Conservation (phyloP, 2,329 filamentous ascomycete genomes). For the Fusarium heterosporum region DNA sequence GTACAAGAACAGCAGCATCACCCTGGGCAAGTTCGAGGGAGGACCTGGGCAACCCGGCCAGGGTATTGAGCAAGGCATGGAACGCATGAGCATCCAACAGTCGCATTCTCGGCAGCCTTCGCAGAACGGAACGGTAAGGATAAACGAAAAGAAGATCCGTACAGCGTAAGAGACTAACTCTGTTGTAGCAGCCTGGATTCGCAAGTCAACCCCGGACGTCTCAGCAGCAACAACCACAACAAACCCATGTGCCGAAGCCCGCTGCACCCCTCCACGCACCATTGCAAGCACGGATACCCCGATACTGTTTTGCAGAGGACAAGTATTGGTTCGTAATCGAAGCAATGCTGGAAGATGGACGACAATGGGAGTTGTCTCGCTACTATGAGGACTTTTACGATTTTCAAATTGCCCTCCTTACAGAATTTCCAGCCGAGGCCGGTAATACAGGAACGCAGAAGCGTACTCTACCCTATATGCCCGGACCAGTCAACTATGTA, state of each 20-base stretch:
- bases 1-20: constrained; percentile 99
- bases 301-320: constrained; percentile 95
- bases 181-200: constrained; percentile 42
- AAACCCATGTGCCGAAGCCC: constrained; percentile 54
- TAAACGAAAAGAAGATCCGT: background rate
- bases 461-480: constrained; percentile 95
- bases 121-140: constrained; percentile 48
- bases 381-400: constrained; percentile 99
- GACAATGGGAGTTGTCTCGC: constrained; percentile 91
- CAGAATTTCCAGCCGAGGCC: constrained; percentile 91
- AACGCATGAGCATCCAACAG: constrained; percentile 79
- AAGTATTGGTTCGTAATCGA: constrained; percentile 99
- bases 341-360: constrained; percentile 87
- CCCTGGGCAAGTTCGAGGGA: constrained; percentile 87
- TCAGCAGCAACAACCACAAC: constrained; percentile 52
- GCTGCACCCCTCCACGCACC: constrained; percentile 76
- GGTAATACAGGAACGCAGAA: constrained; percentile 84
- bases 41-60: constrained; percentile 53
- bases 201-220: constrained; percentile 44
- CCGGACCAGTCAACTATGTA: constrained; percentile 95
- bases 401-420: constrained; percentile 94
- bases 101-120: constrained; percentile 46
- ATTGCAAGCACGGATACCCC: constrained; percentile 84
- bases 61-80: constrained; percentile 76
- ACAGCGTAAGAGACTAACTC: background rate